Evolutionary conservation across 1,139 yeast species (phyloP), one percentile per base, ranked within the genome.

Genomic region (Sugiyamaella sp.): DNA sequence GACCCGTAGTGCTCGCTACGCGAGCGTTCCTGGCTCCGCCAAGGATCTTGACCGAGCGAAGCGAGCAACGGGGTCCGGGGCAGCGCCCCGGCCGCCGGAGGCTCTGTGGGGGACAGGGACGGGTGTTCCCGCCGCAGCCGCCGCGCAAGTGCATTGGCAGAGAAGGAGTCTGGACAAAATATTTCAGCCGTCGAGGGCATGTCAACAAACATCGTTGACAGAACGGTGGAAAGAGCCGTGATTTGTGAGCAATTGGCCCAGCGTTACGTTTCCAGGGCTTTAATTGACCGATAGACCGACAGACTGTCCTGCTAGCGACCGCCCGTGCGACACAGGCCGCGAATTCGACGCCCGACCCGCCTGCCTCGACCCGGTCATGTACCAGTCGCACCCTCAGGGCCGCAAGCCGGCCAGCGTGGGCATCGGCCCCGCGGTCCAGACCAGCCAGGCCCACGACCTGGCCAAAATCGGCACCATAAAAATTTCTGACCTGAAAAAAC

Each of bases 401-500:
- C 45, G 45, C 4, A 29, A 35, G 14, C 40, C 40, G 8, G 46
- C 46, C 14, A 33, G 14, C 19, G 4, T 47, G 22, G 51, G 46
- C 21, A 40, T 48, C 9, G 46, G 51, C 27, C 21, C 24, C 16
- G 39, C 51, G 4, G 46, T 41, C 16, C 46, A 40, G 19, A 25
- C 51, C 19, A 14, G 41, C 16, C 41, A 21, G 17, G 21, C 41
- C 17, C 38, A 38, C n/a, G 52, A 46, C 19, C 48, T 47, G 19
- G 53, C 51, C 39, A 52, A 58, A 14, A 53, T 60, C 37, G 63
- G 63, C 17, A 56, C 61, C 9, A 55, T 60, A 19, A 52, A 51
- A 22, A 57, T 58, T 20, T 46, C 62, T 3, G 64, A 60, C 19
- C 49, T 61, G 37, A 54, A 53, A 49, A 57, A 59, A 42, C 52